Conservation (phyloP, 2,329 filamentous ascomycete species). For the Pseudogymnoascus sp. region DNA sequence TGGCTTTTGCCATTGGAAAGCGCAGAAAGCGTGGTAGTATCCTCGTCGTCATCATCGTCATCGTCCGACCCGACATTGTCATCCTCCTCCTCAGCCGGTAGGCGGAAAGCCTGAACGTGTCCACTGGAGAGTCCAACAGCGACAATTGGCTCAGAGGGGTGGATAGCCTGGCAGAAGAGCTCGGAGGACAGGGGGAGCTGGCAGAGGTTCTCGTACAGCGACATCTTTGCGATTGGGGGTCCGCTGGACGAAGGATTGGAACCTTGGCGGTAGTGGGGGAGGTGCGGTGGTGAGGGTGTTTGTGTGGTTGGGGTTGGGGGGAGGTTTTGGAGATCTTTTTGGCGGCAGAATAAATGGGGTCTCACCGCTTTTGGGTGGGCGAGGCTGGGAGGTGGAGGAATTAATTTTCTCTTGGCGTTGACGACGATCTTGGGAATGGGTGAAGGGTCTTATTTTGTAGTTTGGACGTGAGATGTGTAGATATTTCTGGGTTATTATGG, state of each 20-base stretch:
- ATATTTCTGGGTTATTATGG: background rate
- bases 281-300: background rate
- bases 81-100: conserved; percentile 47
- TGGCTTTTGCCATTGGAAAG: conserved; percentile 57
- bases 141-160: conserved; percentile 75
- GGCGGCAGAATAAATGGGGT: background rate
- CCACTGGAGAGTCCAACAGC: conserved; percentile 78
- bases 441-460: background rate
- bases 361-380: background rate
- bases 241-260: background rate
- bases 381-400: background rate
- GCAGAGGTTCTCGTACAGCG: conserved; percentile 82
- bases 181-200: conserved; percentile 78
- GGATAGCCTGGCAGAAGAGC: conserved; percentile 79
- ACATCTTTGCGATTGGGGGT: background rate
- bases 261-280: background rate
- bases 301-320: background rate
- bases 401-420: background rate
- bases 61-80: conserved; percentile 38
- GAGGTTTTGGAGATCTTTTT: background rate
- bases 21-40: conserved; percentile 31
- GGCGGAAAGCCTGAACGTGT: conserved; percentile 74
- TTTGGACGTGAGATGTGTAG: background rate
- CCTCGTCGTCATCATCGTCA: conserved; percentile 37
- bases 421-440: background rate